Evolutionary conservation across 768 basidiomycete genomes (phyloP).

Genomic region (Megacollybia marginata): DNA sequence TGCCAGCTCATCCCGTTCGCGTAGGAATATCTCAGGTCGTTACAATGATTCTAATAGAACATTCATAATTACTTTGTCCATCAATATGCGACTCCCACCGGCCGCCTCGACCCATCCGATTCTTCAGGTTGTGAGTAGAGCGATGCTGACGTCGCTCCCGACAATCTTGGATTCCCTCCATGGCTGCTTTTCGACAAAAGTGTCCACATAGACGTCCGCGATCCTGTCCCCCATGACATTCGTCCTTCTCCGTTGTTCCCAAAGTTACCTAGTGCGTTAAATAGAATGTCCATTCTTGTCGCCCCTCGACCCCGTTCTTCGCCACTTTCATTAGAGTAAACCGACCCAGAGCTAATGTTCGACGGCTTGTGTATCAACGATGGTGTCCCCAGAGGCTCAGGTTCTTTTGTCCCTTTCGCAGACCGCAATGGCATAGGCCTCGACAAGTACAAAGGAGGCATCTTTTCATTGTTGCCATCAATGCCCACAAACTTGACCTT

Average conservation of each 20-base stretch:
- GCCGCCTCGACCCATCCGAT: conserved; percentile 7
- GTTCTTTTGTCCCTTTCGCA: not conserved
- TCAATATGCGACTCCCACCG: conserved; percentile 15
- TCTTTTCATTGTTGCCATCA: not conserved
- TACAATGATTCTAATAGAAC: conserved; percentile 26
- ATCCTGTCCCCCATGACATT: conserved; percentile 21
- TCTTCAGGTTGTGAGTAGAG: conserved; percentile 4
- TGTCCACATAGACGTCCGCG: conserved; percentile 14
- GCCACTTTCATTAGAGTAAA: conserved; percentile 22
- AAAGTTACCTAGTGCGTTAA: not conserved
- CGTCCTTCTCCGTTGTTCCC: conserved; percentile 11
- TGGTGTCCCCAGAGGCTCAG: not conserved
- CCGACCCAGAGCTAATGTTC: not conserved
- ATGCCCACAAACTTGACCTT: conserved; percentile 33
- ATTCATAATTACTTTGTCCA: not conserved
- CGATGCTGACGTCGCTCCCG: conserved; percentile 3
- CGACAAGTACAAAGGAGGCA: not conserved
- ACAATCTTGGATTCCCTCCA: not conserved
- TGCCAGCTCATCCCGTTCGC: conserved; percentile 4
- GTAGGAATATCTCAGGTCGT: conserved; percentile 59
- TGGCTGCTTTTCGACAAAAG: conserved; percentile 5
- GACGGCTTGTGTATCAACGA: not conserved
- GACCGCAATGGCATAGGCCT: conserved; percentile 3
- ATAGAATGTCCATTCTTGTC: not conserved
- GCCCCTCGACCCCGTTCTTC: conserved; percentile 13